Conservation (phyloP, 2,329 filamentous ascomycete species). For the Fusarium acutatum region DNA sequence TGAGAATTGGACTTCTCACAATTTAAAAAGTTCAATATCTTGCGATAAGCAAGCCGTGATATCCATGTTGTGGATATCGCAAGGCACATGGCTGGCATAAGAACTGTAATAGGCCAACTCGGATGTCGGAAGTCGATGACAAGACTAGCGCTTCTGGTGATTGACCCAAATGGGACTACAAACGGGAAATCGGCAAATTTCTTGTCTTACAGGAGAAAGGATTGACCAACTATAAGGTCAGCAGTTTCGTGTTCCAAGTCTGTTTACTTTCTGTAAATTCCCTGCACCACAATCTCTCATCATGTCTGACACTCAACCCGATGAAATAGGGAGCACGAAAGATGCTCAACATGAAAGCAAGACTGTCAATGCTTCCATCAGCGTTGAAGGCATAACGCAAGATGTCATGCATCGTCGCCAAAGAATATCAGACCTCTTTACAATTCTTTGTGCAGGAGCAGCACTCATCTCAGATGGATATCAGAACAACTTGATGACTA, state of each 20-base stretch:
- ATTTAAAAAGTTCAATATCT: background rate
- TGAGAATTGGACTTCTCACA: background rate
- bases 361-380: background rate
- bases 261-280: background rate
- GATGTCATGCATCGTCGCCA: background rate
- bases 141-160: background rate
- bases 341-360: background rate
- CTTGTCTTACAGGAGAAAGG: background rate
- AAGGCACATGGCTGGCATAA: background rate
- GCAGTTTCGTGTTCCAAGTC: background rate
- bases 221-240: background rate
- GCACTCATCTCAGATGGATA: background rate
- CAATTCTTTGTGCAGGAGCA: background rate
- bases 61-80: background rate
- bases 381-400: background rate
- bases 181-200: background rate
- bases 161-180: background rate
- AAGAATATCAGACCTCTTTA: background rate
- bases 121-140: background rate
- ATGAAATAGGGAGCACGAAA: accelerated
- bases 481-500: background rate
- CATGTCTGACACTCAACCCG: background rate
- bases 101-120: background rate
- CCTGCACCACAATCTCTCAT: background rate
- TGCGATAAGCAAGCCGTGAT: background rate